phyloP scores from a whole-genome alignment of 106 monocot species.

The Agapanthus africanus region DNA sequence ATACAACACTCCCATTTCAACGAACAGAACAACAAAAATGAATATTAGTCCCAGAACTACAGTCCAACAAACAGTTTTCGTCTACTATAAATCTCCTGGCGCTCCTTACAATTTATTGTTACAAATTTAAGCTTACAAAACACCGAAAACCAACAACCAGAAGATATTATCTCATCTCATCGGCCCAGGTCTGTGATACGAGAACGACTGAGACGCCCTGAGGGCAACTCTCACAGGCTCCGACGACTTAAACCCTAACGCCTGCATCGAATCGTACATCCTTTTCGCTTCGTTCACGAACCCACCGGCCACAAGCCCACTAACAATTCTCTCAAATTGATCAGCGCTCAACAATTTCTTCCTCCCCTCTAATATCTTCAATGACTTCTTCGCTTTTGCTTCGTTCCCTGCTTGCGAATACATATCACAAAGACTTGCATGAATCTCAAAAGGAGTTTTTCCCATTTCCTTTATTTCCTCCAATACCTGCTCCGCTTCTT shows the following conservation, averaged over 20 bases:
- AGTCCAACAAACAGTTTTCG: not conserved
- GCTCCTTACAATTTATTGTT: not conserved
- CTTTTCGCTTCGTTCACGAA: conserved; percentile 53
- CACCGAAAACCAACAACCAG: not conserved
- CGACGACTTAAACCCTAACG: conserved; percentile 30
- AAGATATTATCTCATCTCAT: not conserved
- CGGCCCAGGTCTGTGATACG: conserved; percentile 3
- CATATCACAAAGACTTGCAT: conserved; percentile 73
- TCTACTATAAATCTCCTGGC: not conserved
- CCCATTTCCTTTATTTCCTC: conserved; percentile 46
- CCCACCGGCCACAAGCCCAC: conserved; percentile 50
- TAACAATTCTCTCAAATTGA: conserved; percentile 65
- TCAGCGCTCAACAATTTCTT: conserved; percentile 34
- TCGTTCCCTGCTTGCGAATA: conserved; percentile 39
- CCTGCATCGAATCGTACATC: conserved; percentile 45
- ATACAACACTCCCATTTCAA: not conserved
- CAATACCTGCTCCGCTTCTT: conserved; percentile 65
- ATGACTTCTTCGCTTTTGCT: conserved; percentile 34
- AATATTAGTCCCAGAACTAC: not conserved
- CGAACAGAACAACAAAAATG: not conserved
- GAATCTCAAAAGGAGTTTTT: conserved; percentile 42
- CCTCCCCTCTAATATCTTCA: conserved; percentile 56
- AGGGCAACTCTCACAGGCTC: conserved; percentile 28
- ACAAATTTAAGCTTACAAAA: not conserved
- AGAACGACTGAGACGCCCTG: conserved; percentile 33